Base-by-base conservation (phyloP, 2,329 filamentous ascomycete genomes). In the Pseudogymnoascus sp. region DNA sequence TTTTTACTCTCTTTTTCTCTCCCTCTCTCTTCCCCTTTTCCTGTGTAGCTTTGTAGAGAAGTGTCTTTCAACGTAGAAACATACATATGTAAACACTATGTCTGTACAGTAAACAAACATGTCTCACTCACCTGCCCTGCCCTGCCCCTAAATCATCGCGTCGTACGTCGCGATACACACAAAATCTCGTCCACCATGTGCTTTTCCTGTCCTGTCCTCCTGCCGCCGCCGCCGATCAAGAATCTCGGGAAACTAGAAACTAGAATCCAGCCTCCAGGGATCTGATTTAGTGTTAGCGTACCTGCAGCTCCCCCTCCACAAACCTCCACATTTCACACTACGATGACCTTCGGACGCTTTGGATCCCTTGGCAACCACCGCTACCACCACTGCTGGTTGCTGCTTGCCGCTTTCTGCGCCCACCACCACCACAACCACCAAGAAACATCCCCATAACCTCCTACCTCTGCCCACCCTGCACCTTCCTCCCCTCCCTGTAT, bases 271-370 rank as follows among this genome's bases (percentile, higher is more conserved):
- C 25, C 25, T 56, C 50, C 50, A 56, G 28, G 50, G 50, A 34
- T 56, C 50, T 56, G 50, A 34, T 56, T 56, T 56, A 56, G 50
- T 56, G 50, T 56, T 56, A 56, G 50, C 16, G n/a, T 16, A 1
- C n/a, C 50, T 56, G 50, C 50, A 56, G 50, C 50, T 56, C 50
- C 50, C 28, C 46, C 46, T 53, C 46, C 44, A 53, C 46, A 31
- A 31, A 18, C n/a, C 46, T 56, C 46, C 46, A 56, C 25, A 56
- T 34, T 34, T 56, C 14, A 8, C 46, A 56, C 46, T 56, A 50
- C 38, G 46, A 34, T 18, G 10, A 18, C n/a, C 11, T 23, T 34
- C 4, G 46, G 28, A 56, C 25, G 46, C n/a, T 18, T 56, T 56
- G 25, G 46, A 56, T 8, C 25, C 5, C 46, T 56, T 56, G 46